phyloP scores from a whole-genome alignment of 2,329 filamentous ascomycete species.

The Sporothrix pallida region DNA sequence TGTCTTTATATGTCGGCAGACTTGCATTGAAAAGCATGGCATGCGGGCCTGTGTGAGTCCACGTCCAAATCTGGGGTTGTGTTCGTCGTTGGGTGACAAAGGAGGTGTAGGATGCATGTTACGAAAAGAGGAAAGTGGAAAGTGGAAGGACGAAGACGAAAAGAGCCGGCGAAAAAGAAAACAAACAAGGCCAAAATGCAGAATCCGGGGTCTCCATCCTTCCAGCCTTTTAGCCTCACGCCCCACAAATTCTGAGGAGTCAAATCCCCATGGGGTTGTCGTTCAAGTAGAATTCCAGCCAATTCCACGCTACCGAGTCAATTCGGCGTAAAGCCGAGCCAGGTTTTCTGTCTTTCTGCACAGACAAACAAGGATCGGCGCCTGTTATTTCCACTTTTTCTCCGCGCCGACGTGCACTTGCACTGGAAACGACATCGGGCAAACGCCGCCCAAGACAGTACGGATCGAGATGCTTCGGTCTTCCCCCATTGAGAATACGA shows the following conservation, averaged over 20 bases:
- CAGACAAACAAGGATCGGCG: neutral
- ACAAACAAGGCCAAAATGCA: neutral
- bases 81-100: neutral
- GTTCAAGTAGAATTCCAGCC: no score
- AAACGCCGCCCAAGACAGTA: neutral
- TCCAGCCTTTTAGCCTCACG: neutral
- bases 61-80: neutral
- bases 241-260: neutral
- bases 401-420: neutral
- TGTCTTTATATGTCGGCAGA: constrained; percentile 12
- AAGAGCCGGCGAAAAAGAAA: neutral
- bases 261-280: constrained; percentile 13
- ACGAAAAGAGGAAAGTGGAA: no score
- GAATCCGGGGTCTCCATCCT: constrained; percentile 24
- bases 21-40: neutral
- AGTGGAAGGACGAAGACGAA: neutral
- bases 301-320: neutral
- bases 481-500: neutral
- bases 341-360: neutral
- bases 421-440: neutral
- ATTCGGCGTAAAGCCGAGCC: constrained; percentile 12
- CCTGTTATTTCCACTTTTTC: neutral
- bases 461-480: neutral
- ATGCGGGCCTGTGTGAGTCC: neutral
- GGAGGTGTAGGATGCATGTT: no score